Evolutionary conservation across 805 yeast species (phyloP), one percentile per base, ranked within the genome.

Genomic region (Kregervanrija delftensis): DNA sequence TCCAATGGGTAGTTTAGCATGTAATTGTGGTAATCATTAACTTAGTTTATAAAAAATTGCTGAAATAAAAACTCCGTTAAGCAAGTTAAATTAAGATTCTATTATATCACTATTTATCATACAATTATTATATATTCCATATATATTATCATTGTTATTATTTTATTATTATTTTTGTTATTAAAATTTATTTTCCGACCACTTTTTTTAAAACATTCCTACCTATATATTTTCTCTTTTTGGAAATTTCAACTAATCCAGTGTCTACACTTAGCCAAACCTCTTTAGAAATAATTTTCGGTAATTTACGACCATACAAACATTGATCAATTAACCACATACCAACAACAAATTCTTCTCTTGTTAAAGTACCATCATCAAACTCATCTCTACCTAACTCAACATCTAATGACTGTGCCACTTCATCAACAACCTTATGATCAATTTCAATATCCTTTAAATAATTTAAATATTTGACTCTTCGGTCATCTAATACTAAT

Each of bases 261-360:
- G 67, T 68, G 33, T 74, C 74, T 11, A 86, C 85, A 61, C 95
- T 85, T 37, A 77, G 74, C 98, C 98, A 93, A 1, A 91, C 80
- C 30, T 72, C 74, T 5, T 74, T 77, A 35, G 76, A 80, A 5
- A 93, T 76, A 34, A 64, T 64, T 47, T 76, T 73, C 0, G 99
- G 98, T 40, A 93, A 66, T 60, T 93, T 93, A 35, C 95, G 72
- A 0, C 99, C 99, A 59, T 91, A 93, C 11, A 93, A 69, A 59
- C 96, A 86, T 64, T 93, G 99, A 62, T 93, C 99, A 2, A 93
- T 90, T 4, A 90, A 65, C 99, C 99, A 93, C 85, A 86, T 90
- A 0, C 99, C 99, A n/a, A 90, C 91, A 31, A 91, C 67, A 56
- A 93, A 93, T 50, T 90, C 91, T 33, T 80, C 82, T 49, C 86